Base-by-base conservation (phyloP, 2,329 filamentous ascomycete species). In the Fusarium torulosum region DNA sequence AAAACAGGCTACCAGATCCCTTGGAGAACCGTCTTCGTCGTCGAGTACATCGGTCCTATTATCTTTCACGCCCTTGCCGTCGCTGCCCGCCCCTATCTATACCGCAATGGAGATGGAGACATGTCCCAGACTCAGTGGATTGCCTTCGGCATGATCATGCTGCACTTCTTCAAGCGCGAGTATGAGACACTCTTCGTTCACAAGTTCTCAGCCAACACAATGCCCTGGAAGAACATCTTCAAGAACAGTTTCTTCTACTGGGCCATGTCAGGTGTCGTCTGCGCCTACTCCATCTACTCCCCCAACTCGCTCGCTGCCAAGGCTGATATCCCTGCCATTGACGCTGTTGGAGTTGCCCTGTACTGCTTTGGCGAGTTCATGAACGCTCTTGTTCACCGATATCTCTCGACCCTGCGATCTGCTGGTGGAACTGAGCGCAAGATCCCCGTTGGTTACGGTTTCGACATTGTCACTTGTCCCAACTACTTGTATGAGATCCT, bases 211-310 rank as follows among this genome's bases (percentile, higher is more conserved):
- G 89, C 91, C 65, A 93, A 91, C 75, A 99, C 96, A 47, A 99
- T 99, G 96, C 96, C 96, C 19, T 86, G 87, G 59, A 82, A 81
- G 76, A 97, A 97, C 84, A 93, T 99, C 77, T 91, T 97, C 87
- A 96, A 95, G 81, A 99, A 99, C 86, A 93, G 90, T 70, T 88
- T 87, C 70, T 95, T 97, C 84, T 99, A 99, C 87, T 99, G 96
- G 96, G 75, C 90, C 33, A 80, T 95, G 55, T 90, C 91, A 6
- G 96, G 96, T 47, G 76, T 94, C 25, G 87, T 96, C 74, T 89
- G 95, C 74, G 93, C 93, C 43, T 91, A 91, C 81, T 94, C 91
- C 84, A 87, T 96, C 73, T 98, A 98, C 83, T 85, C 87, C 13
- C 94, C 94, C 7, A 86, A 82, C 68, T 90, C 91, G 6, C 84